Conservation (phyloP, 441 rosid genomes). For the Metrosideros polymorpha region DNA sequence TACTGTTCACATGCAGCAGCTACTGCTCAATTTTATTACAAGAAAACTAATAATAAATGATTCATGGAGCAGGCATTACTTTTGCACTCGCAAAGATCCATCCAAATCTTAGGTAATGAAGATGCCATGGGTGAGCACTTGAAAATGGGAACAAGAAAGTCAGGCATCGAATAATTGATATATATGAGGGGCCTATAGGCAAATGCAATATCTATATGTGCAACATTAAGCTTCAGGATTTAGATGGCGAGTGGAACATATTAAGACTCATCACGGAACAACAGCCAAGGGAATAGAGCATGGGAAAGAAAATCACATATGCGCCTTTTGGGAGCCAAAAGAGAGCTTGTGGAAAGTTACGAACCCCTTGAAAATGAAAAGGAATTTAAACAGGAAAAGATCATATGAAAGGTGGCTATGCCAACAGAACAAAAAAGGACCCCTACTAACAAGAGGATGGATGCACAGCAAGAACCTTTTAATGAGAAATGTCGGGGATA, state of each 20-base stretch:
- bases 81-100: not conserved
- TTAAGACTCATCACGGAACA: not conserved
- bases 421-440: not conserved
- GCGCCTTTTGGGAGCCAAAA: not conserved
- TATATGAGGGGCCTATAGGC: not conserved
- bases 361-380: not conserved
- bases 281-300: not conserved
- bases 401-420: not conserved
- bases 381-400: not conserved
- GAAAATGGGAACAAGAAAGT: not conserved
- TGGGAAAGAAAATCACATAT: not conserved
- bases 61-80: not conserved
- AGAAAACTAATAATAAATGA: not conserved
- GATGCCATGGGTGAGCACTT: not conserved
- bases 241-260: not conserved
- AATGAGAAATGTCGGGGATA: not conserved
- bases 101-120: not conserved
- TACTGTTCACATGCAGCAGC: not conserved
- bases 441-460: not conserved
- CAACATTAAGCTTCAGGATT: not conserved
- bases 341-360: not conserved
- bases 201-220: not conserved
- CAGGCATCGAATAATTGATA: not conserved
- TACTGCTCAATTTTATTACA: not conserved
- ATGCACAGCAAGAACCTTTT: not conserved